These are phyloP conservation scores for Sungouiozyma intestinalis DNA, from an alignment of 805 yeast species.

Conservation along the genomic window DNA sequence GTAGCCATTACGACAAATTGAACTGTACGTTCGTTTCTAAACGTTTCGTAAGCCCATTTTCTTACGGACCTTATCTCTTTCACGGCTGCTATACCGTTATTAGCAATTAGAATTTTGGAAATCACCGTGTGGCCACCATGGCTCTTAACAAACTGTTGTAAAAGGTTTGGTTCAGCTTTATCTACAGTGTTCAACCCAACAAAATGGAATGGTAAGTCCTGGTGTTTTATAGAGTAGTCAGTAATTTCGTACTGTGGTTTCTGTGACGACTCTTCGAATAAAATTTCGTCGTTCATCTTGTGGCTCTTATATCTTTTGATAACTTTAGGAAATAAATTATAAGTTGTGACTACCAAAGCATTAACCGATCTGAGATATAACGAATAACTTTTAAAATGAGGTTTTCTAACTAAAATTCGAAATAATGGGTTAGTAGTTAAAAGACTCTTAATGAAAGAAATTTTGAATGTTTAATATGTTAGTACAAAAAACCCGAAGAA, in stretches of 20 bases:
- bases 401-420: neutral
- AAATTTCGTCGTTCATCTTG: conserved; percentile 34
- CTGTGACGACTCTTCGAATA: conserved; percentile 29
- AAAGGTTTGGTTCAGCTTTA: conserved; percentile 62
- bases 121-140: conserved; percentile 95
- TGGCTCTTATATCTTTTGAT: neutral
- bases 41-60: conserved; percentile 99
- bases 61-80: conserved; percentile 95
- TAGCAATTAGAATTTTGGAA: conserved; percentile 80
- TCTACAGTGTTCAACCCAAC: conserved; percentile 72
- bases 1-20: conserved; percentile 98
- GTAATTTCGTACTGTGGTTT: conserved; percentile 23
- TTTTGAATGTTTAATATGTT: neutral
- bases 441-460: neutral
- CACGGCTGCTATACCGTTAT: conserved; percentile 98
- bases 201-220: conserved; percentile 58
- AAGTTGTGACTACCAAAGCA: neutral
- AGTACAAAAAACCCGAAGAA: too few species aligned
- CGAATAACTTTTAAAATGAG: neutral
- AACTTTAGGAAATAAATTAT: neutral
- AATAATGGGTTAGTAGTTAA: neutral
- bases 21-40: conserved; percentile 88
- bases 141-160: conserved; percentile 73
- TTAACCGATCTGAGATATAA: neutral
- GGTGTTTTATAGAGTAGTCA: conserved; percentile 30